Conservation (phyloP, 2,329 filamentous ascomycete genomes). For the Alternaria incomplexa region DNA sequence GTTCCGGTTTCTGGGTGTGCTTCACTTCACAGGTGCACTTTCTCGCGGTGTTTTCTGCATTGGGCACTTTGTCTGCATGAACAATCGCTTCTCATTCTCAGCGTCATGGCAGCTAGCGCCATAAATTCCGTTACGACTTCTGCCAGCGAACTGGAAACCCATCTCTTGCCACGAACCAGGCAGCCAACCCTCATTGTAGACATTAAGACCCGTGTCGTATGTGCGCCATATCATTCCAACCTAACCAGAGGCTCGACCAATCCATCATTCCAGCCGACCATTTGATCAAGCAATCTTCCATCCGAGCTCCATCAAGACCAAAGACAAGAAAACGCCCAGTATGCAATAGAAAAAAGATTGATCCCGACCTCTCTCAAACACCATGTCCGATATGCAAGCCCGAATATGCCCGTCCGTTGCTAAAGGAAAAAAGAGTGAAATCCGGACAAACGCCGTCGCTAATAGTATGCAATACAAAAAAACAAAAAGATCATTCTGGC, state of each 20-base stretch:
- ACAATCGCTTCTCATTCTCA: not conserved
- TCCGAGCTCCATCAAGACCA: not conserved
- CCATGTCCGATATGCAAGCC: slow-evolving; percentile 10
- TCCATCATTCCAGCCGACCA: not conserved
- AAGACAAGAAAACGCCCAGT: slow-evolving; percentile 1
- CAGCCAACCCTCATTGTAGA: not conserved
- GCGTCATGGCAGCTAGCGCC: not conserved
- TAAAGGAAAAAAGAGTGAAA: slow-evolving; percentile 12
- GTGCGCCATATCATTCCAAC: not conserved
- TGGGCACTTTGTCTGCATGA: not conserved
- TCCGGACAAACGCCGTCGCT: slow-evolving; percentile 18
- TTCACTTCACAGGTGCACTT: not conserved
- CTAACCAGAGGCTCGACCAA: not conserved
- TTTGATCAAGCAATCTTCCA: not conserved
- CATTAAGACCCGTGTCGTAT: not conserved
- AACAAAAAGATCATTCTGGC: not conserved
- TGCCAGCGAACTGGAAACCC: not conserved
- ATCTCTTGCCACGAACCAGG: not conserved
- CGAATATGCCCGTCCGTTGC: not conserved
- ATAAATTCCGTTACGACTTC: not conserved
- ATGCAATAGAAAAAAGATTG: not conserved
- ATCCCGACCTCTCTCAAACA: not conserved
- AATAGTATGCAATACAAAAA: slow-evolving; percentile 5
- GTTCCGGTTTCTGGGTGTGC: not conserved
- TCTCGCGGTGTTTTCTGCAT: not conserved